Evolutionary conservation across 352 stramenopile genomes (phyloP).

Genomic region (Pythium rhizo-oryzae): DNA sequence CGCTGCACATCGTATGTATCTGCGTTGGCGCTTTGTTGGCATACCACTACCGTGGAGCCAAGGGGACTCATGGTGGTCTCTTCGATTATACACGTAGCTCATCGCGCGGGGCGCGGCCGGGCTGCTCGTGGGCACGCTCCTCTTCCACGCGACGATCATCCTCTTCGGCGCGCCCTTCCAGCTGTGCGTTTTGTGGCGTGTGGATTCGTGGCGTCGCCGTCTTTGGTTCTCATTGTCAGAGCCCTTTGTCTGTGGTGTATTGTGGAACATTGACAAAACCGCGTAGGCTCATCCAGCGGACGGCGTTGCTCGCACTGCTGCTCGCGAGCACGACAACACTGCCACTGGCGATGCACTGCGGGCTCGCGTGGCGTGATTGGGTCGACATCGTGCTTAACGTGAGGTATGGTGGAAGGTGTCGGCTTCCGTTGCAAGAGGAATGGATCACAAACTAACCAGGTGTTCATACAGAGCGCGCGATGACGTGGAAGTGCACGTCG

Average conservation of each 20-base stretch:
- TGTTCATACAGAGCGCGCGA: slow-evolving; percentile 38
- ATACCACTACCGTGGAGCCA: too few species aligned
- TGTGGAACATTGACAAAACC: too few species aligned
- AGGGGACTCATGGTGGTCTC: not conserved
- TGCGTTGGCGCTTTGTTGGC: not conserved
- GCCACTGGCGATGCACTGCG: slow-evolving; percentile 48
- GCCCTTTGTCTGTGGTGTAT: too few species aligned
- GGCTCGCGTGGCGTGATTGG: slow-evolving; percentile 40
- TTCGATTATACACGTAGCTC: too few species aligned
- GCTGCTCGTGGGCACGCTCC: slow-evolving; percentile 37
- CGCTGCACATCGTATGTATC: not conserved
- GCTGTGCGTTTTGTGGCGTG: slow-evolving; percentile 39
- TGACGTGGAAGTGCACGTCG: slow-evolving; percentile 47
- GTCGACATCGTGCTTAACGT: slow-evolving; percentile 58
- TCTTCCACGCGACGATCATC: slow-evolving; percentile 66
- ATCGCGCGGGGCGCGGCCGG: slow-evolving; percentile 24
- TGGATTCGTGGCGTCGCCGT: too few species aligned
- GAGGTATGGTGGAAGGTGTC: slow-evolving; percentile 29
- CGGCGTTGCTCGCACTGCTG: slow-evolving; percentile 60
- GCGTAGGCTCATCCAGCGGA: slow-evolving; percentile 61
- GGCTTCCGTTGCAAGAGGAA: too few species aligned
- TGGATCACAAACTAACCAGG: not conserved
- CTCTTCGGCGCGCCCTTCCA: slow-evolving; percentile 76
- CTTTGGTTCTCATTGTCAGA: too few species aligned
- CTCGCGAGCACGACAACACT: slow-evolving; percentile 51